Base-by-base conservation (phyloP, 2,329 filamentous ascomycete genomes). In the Ceratocystis albifundus region DNA sequence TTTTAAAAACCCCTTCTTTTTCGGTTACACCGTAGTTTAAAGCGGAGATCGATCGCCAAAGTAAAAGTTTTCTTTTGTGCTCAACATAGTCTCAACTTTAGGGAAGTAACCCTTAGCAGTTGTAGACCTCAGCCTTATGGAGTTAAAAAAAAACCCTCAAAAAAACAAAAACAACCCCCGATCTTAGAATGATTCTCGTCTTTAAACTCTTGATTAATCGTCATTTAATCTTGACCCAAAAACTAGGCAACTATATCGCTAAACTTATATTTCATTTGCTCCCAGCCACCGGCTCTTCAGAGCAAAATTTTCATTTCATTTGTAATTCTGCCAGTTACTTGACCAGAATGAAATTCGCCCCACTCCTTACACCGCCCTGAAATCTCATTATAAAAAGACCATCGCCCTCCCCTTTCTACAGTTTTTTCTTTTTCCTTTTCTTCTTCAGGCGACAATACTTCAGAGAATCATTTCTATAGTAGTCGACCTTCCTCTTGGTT, bases 391-490 rank as follows among this genome's bases (percentile, higher is more conserved):
- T 68, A 68, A 68, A 68, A 62, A 45, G 10, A n/a, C n/a, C n/a
- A n/a, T n/a, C n/a, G n/a, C n/a, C n/a, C 63, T 48, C 46, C 22
- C 41, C 7, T 20, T 20, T 25, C 0, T 4, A 1, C 45, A 55
- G 0, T 41, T 64, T 64, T 66, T 61, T n/a, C 59, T 44, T 20
- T 61, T 45, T 63, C 53, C 61, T 62, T 68, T 68, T 68, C 67
- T 68, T 68, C 67, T 68, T 64, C 61, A 66, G 67, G 67, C 64
- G 67, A 68, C 67, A 68, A 68, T 68, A 68, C 67, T 68, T 68
- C 67, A 66, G 78, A 90, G 89, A 92, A 93, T 93, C 89, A 90
- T 89, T 95, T 96, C 88, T 96, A 92, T 91, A 96, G 90, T 92
- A 87, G 83, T 89, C 86, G 86, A 91, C 88, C 83, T 68, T 82